Base-by-base conservation (phyloP, 176 grass and related monocot species). In the Paspalum notatum region DNA sequence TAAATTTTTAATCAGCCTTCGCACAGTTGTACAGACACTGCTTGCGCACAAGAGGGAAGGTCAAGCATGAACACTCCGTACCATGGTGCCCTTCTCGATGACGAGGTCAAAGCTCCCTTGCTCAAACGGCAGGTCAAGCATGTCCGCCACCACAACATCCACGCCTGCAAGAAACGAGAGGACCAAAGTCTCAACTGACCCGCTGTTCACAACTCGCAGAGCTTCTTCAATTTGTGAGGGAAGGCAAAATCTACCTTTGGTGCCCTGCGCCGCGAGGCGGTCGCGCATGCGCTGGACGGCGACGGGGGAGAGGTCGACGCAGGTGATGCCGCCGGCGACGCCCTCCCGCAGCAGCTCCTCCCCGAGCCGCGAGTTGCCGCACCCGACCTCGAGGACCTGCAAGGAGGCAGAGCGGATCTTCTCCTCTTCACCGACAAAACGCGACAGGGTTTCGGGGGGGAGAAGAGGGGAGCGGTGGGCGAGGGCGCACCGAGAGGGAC, bases 71-170 rank as follows among this genome's bases (percentile, higher is more conserved):
- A 4, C 15, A 78, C 11, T 7, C 0, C 15, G 1, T 91, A 95
- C 92, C 92, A 99, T 93, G 66, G 92, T 99, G 3, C 90, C 84
- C 81, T 95, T 99, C 45, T 95, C 90, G 1, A 95, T 90, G 15
- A 95, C 92, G 0, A 95, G 44, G 44, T 98, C 92, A 8, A 98
- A 98, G 71, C 70, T 91, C 64, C 84, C 92, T 0, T 17, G 37
- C 52, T 87, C 71, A 9, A 99, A 95, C 7, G 88, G 96, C 57
- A 99, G 57, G 50, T 99, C 84, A 12, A 99, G 92, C 96, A 99
- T 93, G 82, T 99, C 88, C 0, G 96, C 92, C 37, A 76, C 84
- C 38, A 97, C 78, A 21, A 91, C 94, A n/a, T 97, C 78, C 14
- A 97, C 83, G 14, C 89, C 94, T 97, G 64, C 45, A 79, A 58